Percentiles rank a stretch among this genome's conserved stretches.
Conservation (phyloP, 2,329 filamentous ascomycete species). For the Monosporascus sp. region DNA sequence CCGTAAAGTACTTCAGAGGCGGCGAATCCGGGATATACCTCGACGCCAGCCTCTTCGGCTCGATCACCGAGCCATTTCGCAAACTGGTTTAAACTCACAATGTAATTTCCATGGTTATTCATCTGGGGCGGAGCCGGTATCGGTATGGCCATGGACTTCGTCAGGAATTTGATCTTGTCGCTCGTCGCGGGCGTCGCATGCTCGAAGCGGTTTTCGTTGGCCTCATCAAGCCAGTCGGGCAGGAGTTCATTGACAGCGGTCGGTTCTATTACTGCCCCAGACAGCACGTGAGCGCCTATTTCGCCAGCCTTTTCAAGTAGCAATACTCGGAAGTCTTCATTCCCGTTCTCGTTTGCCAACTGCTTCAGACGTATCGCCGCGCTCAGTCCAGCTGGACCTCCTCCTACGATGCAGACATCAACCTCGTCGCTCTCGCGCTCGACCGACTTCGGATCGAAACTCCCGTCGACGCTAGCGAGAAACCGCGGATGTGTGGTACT, state of each 20-base stretch:
- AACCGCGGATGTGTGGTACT: slow-evolving; percentile 27
- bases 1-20: slow-evolving; percentile 89
- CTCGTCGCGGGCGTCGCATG: slow-evolving; percentile 75
- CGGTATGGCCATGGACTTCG: slow-evolving; percentile 70
- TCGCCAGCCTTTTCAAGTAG: slow-evolving; percentile 94
- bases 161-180: slow-evolving; percentile 93
- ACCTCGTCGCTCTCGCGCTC: slow-evolving; percentile 91
- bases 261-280: slow-evolving; percentile 91
- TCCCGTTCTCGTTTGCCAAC: slow-evolving; percentile 86
- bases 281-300: slow-evolving; percentile 89
- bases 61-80: slow-evolving; percentile 93
- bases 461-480: slow-evolving; percentile 37
- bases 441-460: slow-evolving; percentile 60
- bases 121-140: slow-evolving; percentile 91
- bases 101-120: slow-evolving; percentile 97
- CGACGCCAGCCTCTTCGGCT: slow-evolving; percentile 93
- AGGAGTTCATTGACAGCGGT: slow-evolving; percentile 82
- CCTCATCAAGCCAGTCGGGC: slow-evolving; percentile 86
- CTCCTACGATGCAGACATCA: slow-evolving; percentile 94
- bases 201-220: slow-evolving; percentile 83
- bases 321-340: slow-evolving; percentile 91
- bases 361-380: slow-evolving; percentile 95
- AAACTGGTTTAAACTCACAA: slow-evolving; percentile 91
- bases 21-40: slow-evolving; percentile 93
- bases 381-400: slow-evolving; percentile 87